Evolutionary conservation across 257 asterid species (phyloP), one percentile per base, ranked within the genome.

Genomic region (Nicotiana tomentosiformis): DNA sequence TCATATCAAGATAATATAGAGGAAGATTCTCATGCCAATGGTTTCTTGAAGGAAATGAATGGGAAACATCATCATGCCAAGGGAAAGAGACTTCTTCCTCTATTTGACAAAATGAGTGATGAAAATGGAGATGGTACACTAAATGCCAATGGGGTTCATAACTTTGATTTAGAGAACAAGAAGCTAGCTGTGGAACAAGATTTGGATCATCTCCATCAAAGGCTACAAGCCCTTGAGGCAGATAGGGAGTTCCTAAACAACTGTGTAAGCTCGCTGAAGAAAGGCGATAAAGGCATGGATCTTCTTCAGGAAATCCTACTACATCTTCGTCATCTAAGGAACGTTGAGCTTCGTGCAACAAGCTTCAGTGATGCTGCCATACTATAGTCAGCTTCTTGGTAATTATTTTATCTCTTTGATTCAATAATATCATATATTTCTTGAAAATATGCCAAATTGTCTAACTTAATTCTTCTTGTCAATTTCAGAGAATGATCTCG

Each of bases 201-300:
- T 88, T 93, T 96, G 51, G 95, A 92, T 87, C 96, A 93, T 90
- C 92, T 96, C 37, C 93, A 91, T 53, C 97, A 91, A 86, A 91
- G 98, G 89, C 85, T 96, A 79, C 97, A 92, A 90, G 95, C 99
- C n/a, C 94, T 94, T 35, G 99, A 96, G 88, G 97, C 98, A 9
- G 99, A 96, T 66, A 89, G 94, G 83, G 98, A 93, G 92, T 96
- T 96, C 85, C 87, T 96, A 66, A 92, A 92, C 90, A 97, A 94
- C 53, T 94, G 99, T 90, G 82, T 94, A 9, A 87, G 94, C 88
- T 96, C 98, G 57, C 86, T 96, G 61, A 94, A 90, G 89, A 93
- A 94, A 89, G 98, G 99, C 3, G 99, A 92, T 85, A 93, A 94
- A 82, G 99, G 98, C 4, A 89, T 94, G 91, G 91, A 92, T 88